Evolutionary conservation across 495 filamentous ascomycete species (phyloP).

Genomic region (Neurospora intermedia): DNA sequence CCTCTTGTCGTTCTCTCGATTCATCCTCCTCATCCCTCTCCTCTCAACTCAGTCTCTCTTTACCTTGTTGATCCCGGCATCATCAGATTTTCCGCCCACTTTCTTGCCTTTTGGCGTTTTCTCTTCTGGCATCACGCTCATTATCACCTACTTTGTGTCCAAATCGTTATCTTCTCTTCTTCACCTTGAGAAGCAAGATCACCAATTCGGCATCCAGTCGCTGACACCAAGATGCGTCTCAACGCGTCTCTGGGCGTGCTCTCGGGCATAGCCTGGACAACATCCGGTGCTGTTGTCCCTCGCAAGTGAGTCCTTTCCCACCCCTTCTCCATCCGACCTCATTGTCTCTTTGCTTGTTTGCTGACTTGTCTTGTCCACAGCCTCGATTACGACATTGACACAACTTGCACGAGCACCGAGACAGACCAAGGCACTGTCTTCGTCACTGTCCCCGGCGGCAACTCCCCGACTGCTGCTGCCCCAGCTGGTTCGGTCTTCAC

Average conservation of each 20-base stretch:
- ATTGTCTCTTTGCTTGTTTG: background rate
- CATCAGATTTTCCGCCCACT: background rate
- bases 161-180: background rate
- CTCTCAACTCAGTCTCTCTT: constrained; percentile 1
- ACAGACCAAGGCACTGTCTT: constrained; percentile 24
- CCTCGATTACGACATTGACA: background rate
- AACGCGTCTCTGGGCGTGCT: constrained; percentile 12
- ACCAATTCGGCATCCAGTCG: background rate
- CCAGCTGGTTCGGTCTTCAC: constrained; percentile 16
- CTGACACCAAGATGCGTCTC: constrained; percentile 18
- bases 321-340: background rate
- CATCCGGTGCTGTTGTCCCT: constrained; percentile 12
- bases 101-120: constrained; percentile 1
- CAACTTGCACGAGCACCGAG: constrained; percentile 14
- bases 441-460: constrained; percentile 19
- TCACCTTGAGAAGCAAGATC: background rate
- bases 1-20: background rate
- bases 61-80: background rate
- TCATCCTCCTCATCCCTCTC: background rate
- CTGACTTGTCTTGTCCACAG: constrained; percentile 6
- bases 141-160: constrained; percentile 8
- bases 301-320: constrained; percentile 10
- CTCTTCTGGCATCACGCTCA: constrained; percentile 9
- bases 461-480: background rate
- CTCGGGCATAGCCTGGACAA: constrained; percentile 11